Conservation (phyloP, 345 rosid genomes). For the Iberis pinnata region DNA sequence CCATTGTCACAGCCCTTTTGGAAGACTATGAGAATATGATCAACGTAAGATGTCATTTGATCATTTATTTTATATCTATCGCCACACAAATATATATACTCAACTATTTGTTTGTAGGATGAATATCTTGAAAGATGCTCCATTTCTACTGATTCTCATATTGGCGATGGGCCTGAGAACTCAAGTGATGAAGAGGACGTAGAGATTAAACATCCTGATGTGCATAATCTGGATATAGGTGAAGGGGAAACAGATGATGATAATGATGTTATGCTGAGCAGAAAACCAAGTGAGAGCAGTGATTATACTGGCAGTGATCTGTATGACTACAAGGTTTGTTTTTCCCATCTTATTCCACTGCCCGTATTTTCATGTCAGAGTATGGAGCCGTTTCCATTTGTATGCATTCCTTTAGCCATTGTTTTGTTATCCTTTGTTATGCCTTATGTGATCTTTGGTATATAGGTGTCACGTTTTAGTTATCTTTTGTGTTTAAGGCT, state of each 20-base stretch:
- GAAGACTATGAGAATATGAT: constrained; percentile 87
- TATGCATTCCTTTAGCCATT: constrained; percentile 15
- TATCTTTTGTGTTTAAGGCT: constrained; percentile 12
- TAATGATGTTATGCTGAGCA: constrained; percentile 54
- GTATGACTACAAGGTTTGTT: constrained; percentile 77
- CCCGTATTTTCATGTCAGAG: constrained; percentile 11
- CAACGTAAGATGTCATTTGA: constrained; percentile 53
- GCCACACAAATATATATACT: constrained; percentile 9
- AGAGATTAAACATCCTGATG: constrained; percentile 57
- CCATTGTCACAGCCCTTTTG: constrained; percentile 73
- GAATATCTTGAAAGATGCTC: constrained; percentile 83
- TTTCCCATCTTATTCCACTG: constrained; percentile 17
- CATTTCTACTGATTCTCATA: constrained; percentile 79
- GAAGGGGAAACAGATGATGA: constrained; percentile 71
- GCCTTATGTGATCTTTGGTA: constrained; percentile 2
- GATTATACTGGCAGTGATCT: constrained; percentile 78
- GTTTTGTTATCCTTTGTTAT: background rate
- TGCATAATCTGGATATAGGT: constrained; percentile 64
- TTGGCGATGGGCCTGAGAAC: constrained; percentile 81
- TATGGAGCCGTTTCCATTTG: constrained; percentile 1
- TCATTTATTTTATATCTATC: background rate
- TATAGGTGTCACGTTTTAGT: background rate
- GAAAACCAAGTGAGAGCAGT: constrained; percentile 87
- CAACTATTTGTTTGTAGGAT: constrained; percentile 45
- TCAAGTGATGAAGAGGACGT: constrained; percentile 78